Conservation (phyloP, 2,329 filamentous ascomycete genomes). For the Diplodia intermedia region DNA sequence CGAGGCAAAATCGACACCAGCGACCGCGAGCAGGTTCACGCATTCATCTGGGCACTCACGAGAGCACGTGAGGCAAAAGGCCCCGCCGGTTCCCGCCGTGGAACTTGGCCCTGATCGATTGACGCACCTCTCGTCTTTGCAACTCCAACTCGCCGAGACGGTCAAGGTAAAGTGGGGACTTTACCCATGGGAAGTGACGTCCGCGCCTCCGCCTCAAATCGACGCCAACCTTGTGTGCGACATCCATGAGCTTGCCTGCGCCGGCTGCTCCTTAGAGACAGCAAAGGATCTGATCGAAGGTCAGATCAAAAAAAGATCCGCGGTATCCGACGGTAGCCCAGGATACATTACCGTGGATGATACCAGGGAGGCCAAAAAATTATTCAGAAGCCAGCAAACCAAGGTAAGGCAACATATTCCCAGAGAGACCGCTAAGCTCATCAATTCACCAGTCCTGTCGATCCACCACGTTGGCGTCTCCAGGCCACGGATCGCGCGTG, state of each 20-base stretch:
- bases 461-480: not conserved
- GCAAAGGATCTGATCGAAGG: constrained; percentile 11
- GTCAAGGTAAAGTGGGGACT: not conserved
- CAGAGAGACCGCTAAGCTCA: not conserved
- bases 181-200: constrained; percentile 16
- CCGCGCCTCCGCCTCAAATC: not conserved
- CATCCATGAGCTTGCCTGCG: not conserved
- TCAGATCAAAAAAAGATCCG: not conserved
- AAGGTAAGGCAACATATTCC: not conserved
- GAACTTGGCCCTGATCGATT: not conserved
- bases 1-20: constrained; percentile 18
- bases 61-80: constrained; percentile 2
- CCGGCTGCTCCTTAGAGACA: not conserved
- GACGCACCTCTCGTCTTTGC: not conserved
- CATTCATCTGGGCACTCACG: not conserved
- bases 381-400: not conserved
- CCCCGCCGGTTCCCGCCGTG: not conserved
- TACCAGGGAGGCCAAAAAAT: not conserved
- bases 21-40: not conserved
- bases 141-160: not conserved
- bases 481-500: not conserved
- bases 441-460: not conserved
- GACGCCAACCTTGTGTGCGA: not conserved
- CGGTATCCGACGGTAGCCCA: not conserved
- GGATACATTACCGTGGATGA: not conserved